phyloP scores from a whole-genome alignment of 495 filamentous ascomycete genomes.

The Penicillium macrosclerotiorum region DNA sequence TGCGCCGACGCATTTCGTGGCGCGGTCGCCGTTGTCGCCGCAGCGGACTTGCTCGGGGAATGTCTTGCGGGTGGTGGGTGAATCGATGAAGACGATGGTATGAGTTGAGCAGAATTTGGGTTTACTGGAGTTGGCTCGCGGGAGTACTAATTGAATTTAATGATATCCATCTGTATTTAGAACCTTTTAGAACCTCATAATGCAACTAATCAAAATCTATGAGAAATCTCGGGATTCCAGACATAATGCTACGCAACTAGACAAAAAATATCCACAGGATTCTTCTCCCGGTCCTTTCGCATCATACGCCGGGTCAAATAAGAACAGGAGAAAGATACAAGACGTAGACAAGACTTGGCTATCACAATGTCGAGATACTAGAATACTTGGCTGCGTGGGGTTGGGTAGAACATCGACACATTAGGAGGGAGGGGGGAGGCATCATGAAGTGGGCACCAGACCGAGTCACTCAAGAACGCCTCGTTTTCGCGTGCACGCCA shows the following conservation, averaged over 20 bases:
- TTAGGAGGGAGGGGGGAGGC: conserved; percentile 4
- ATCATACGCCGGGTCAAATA: not conserved
- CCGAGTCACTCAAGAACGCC: conserved; percentile 12
- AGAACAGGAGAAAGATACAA: not conserved
- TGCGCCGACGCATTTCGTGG: conserved; percentile 16
- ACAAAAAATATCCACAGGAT: too few relatives aligned
- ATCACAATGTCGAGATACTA: conserved; percentile 10
- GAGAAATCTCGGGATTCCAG: too few relatives aligned
- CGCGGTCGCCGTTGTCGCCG: not conserved
- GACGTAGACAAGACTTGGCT: conserved; percentile 1
- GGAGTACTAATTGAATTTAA: too few relatives aligned
- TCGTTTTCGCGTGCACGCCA: conserved; percentile 7
- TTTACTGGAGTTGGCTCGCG: not conserved
- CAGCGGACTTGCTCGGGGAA: conserved; percentile 1
- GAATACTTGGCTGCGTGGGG: not conserved
- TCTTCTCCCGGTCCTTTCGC: too few relatives aligned
- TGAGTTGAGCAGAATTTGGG: not conserved
- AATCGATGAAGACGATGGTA: not conserved
- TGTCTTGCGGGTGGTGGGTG: not conserved
- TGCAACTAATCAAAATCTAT: too few relatives aligned
- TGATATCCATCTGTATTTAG: too few relatives aligned
- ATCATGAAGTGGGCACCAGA: conserved; percentile 14
- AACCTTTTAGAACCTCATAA: too few relatives aligned
- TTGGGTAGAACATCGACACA: not conserved
- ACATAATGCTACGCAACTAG: too few relatives aligned